Conservation (phyloP, 2,329 filamentous ascomycete genomes). For the Chalaropsis ovoidea region DNA sequence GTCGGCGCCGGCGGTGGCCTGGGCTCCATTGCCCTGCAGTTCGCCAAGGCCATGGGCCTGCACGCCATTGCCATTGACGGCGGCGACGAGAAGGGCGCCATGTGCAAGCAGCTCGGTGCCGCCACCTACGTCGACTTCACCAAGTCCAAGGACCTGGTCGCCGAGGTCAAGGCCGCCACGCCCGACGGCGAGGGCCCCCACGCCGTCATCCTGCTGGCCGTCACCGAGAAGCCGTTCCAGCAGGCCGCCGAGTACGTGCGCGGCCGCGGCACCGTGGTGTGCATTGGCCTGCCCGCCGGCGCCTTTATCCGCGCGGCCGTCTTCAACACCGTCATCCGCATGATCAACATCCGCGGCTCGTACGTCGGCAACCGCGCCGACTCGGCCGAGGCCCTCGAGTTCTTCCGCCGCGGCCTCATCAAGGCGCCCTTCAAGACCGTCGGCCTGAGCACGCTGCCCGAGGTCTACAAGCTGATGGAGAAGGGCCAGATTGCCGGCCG, state of each 20-base stretch:
- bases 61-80: conserved; percentile 71
- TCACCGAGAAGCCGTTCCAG: conserved; percentile 86
- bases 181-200: conserved; percentile 74
- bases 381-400: conserved; percentile 79
- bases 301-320: conserved; percentile 75
- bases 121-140: conserved; percentile 69
- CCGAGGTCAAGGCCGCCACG: conserved; percentile 73
- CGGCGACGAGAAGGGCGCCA: conserved; percentile 66
- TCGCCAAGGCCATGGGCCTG: conserved; percentile 83
- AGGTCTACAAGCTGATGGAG: conserved; percentile 68
- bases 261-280: conserved; percentile 69
- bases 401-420: conserved; percentile 75
- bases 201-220: conserved; percentile 77
- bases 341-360: conserved; percentile 85
- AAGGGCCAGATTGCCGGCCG: conserved; percentile 63
- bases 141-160: conserved; percentile 64
- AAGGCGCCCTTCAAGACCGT: conserved; percentile 78
- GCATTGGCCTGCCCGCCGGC: conserved; percentile 75
- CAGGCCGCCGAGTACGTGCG: conserved; percentile 85
- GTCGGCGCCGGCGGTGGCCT: conserved; percentile 80
- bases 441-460: conserved; percentile 66
- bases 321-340: conserved; percentile 77
- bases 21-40: conserved; percentile 70
- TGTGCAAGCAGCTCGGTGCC: conserved; percentile 62
- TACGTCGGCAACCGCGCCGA: conserved; percentile 92